Conservation (phyloP, 768 basidiomycete species). For the Agrocybe praecox region DNA sequence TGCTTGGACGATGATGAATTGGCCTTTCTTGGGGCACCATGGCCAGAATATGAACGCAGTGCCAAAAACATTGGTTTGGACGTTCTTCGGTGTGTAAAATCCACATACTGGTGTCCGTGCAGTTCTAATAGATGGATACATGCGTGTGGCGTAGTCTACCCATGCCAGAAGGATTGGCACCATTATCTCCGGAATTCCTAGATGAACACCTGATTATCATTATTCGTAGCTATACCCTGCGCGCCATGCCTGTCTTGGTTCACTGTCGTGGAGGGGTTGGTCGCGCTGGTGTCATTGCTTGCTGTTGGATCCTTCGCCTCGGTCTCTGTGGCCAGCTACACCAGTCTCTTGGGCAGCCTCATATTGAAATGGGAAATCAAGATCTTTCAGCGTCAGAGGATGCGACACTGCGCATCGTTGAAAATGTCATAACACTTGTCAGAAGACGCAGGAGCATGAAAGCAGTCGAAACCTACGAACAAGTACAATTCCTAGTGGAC, state of each 20-base stretch:
- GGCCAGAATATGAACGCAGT: constrained; percentile 70
- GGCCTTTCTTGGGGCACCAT: constrained; percentile 82
- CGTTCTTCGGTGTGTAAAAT: constrained; percentile 63
- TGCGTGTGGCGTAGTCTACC: constrained; percentile 61
- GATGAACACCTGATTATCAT: constrained; percentile 69
- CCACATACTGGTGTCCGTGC: neutral
- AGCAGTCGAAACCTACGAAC: constrained; percentile 93
- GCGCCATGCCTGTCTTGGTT: constrained; percentile 71
- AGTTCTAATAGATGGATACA: neutral
- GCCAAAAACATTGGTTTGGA: constrained; percentile 73
- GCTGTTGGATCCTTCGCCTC: constrained; percentile 90
- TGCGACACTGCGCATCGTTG: constrained; percentile 67
- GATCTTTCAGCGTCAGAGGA: constrained; percentile 9
- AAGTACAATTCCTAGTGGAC: constrained; percentile 82
- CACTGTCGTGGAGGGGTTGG: constrained; percentile 97
- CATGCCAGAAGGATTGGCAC: constrained; percentile 88
- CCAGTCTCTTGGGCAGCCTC: neutral
- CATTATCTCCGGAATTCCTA: constrained; percentile 54
- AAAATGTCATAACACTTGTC: constrained; percentile 72
- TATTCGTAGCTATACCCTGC: constrained; percentile 72
- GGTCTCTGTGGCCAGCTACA: constrained; percentile 81
- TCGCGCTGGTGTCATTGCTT: constrained; percentile 88
- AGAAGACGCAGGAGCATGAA: constrained; percentile 81
- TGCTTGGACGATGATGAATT: constrained; percentile 89
- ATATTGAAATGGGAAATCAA: constrained; percentile 1